Percentiles rank a stretch among this genome's conserved stretches.
Evolutionary conservation across 495 filamentous ascomycete species (phyloP).

Genomic region (Penicillium soppii): DNA sequence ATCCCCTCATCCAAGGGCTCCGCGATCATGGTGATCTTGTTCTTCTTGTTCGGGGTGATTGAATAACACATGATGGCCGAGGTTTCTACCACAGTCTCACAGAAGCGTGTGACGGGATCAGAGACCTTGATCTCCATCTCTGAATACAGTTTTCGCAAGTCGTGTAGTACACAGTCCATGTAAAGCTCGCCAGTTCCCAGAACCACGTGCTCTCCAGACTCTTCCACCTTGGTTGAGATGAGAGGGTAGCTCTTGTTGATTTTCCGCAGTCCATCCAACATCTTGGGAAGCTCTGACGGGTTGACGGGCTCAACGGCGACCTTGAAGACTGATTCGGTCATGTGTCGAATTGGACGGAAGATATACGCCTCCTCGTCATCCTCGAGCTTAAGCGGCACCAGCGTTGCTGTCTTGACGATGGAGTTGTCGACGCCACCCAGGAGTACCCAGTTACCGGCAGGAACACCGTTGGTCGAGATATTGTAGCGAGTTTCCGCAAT

Average conservation of each 20-base stretch:
- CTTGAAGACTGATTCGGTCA: conserved; percentile 97
- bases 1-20: conserved; percentile 94
- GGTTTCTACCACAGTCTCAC: conserved; percentile 96
- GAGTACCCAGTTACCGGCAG: conserved; percentile 93
- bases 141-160: conserved; percentile 88
- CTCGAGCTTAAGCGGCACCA: conserved; percentile 77
- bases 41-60: conserved; percentile 97
- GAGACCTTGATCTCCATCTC: conserved; percentile 99
- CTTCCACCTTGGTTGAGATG: conserved; percentile 94
- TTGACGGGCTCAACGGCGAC: conserved; percentile 98
- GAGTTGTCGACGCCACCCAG: conserved; percentile 94
- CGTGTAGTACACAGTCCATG: conserved; percentile 98
- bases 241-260: conserved; percentile 97
- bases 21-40: conserved; percentile 98
- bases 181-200: conserved; percentile 95
- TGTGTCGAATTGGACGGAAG: conserved; percentile 88
- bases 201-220: conserved; percentile 96
- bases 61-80: conserved; percentile 98
- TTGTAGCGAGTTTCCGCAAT: conserved; percentile 95
- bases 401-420: conserved; percentile 95
- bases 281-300: conserved; percentile 97
- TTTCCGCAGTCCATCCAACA: conserved; percentile 94
- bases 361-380: conserved; percentile 91
- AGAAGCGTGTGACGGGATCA: conserved; percentile 95
- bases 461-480: conserved; percentile 84